phyloP scores from a whole-genome alignment of 345 rosid genomes.

The Eucalyptus polyanthemos region DNA sequence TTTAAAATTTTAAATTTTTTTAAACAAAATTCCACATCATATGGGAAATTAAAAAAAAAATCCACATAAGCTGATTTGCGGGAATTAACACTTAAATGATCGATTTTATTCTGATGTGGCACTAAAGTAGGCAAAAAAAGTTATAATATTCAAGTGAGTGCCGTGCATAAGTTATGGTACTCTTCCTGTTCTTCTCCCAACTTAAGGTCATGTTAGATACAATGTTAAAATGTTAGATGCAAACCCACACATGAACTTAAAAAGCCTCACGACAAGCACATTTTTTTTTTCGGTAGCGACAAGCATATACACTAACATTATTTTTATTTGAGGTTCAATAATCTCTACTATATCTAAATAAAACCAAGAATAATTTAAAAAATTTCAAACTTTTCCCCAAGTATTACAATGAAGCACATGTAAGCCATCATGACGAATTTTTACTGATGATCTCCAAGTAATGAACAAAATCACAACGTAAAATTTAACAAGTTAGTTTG shows the following conservation, averaged over 20 bases:
- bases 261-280: background rate
- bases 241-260: background rate
- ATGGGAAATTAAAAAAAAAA: no score
- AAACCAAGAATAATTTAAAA: no score
- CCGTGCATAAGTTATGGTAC: no score
- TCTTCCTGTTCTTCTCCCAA: no score
- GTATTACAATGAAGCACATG: background rate
- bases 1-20: no score
- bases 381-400: background rate
- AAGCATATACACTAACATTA: background rate
- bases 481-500: background rate
- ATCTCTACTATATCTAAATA: background rate
- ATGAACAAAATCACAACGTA: background rate
- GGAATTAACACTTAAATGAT: no score
- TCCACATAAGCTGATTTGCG: no score
- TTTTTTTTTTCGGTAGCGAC: no score
- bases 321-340: background rate
- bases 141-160: fast-evolving
- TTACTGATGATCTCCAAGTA: background rate
- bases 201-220: background rate
- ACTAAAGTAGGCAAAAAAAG: no score
- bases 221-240: background rate
- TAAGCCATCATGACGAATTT: background rate
- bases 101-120: fast-evolving
- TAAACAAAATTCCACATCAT: no score